A percentile compares a stretch with the other conserved stretches of the same genome.
phyloP scores from a whole-genome alignment of 1,139 yeast species.

The Taphrina pruni region DNA sequence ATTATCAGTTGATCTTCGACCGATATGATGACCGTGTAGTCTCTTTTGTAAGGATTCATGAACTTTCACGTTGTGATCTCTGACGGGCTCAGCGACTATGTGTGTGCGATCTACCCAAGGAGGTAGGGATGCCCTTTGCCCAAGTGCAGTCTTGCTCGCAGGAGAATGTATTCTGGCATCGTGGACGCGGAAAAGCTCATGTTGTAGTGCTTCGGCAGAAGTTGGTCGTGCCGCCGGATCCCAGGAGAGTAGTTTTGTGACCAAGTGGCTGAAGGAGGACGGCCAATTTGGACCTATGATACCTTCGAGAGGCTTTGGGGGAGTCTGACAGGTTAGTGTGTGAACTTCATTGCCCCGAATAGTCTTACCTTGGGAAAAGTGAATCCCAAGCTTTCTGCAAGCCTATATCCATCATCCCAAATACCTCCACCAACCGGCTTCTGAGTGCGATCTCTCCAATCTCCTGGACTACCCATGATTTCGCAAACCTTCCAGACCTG shows the following conservation, averaged over 20 bases:
- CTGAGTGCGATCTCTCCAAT: constrained; percentile 55
- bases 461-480: constrained; percentile 71
- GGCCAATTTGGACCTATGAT: constrained; percentile 40
- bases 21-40: neutral
- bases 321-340: constrained; percentile 16
- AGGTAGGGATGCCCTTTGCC: neutral
- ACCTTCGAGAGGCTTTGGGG: constrained; percentile 25
- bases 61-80: neutral
- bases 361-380: constrained; percentile 65
- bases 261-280: constrained; percentile 16
- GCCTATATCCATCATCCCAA: constrained; percentile 75
- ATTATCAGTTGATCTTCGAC: neutral
- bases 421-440: constrained; percentile 71
- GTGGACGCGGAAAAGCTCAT: constrained; percentile 22
- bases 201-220: constrained; percentile 23
- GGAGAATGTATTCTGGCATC: neutral
- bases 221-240: constrained; percentile 28
- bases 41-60: constrained; percentile 10
- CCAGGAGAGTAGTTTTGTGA: constrained; percentile 22
- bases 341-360: neutral
- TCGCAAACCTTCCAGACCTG: constrained; percentile 72
- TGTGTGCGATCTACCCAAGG: constrained; percentile 14
- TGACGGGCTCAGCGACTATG: neutral
- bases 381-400: constrained; percentile 71
- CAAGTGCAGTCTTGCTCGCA: neutral